A percentile compares a stretch with the other conserved stretches of the same genome.
Conservation (phyloP, 495 filamentous ascomycete genomes). For the Hypoxylon cercidicola region DNA sequence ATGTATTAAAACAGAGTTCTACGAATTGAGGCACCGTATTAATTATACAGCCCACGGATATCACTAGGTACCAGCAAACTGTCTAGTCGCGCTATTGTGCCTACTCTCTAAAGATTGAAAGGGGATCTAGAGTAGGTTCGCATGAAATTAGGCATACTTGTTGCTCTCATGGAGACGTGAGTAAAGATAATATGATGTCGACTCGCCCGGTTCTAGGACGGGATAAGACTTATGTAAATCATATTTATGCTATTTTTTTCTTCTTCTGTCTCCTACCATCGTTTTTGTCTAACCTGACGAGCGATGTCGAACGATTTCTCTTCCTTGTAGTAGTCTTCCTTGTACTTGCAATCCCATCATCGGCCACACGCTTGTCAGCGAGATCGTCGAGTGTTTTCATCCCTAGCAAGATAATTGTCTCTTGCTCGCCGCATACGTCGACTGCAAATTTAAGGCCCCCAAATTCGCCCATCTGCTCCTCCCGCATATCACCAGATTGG, state of each 20-base stretch:
- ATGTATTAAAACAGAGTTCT: too few relatives aligned
- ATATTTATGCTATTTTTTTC: not conserved
- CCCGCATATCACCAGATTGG: not conserved
- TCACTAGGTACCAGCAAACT: too few relatives aligned
- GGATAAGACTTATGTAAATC: too few relatives aligned
- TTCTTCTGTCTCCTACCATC: not conserved
- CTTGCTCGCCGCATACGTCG: slow-evolving; percentile 20
- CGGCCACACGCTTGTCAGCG: not conserved
- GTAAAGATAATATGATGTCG: too few relatives aligned
- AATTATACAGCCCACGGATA: too few relatives aligned
- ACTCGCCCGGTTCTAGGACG: too few relatives aligned
- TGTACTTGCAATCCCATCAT: not conserved
- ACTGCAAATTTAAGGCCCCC: slow-evolving; percentile 36
- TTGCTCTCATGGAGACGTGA: too few relatives aligned
- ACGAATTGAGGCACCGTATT: too few relatives aligned
- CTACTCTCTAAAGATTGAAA: too few relatives aligned
- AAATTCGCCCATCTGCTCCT: slow-evolving; percentile 23
- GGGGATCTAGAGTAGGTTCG: too few relatives aligned
- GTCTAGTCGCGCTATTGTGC: too few relatives aligned
- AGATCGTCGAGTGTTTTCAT: slow-evolving; percentile 21
- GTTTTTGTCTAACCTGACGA: not conserved
- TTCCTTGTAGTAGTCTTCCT: not conserved
- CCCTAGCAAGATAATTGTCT: slow-evolving; percentile 25
- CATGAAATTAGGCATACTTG: too few relatives aligned
- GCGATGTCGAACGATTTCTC: not conserved